Conservation (phyloP, 148 eudicot genomes). For the Spergularia marina region DNA sequence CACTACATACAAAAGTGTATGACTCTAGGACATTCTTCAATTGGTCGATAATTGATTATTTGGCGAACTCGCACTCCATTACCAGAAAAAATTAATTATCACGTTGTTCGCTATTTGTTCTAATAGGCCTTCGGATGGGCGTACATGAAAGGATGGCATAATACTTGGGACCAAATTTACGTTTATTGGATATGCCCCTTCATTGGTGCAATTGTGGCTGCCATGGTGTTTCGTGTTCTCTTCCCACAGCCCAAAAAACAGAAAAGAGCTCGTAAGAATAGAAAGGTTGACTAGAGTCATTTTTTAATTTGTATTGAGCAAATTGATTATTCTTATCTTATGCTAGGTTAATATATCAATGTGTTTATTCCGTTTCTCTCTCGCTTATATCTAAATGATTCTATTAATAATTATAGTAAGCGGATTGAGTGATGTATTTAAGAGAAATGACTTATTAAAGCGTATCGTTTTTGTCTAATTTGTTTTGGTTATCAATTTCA, state of each 20-base stretch:
- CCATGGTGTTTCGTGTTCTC: constrained; percentile 54
- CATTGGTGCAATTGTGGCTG: constrained; percentile 74
- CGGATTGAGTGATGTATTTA: background rate
- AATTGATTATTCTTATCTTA: constrained; percentile 10
- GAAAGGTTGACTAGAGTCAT: constrained; percentile 27
- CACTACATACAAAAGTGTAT: too few species aligned
- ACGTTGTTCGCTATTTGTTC: background rate
- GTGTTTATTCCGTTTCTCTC: background rate
- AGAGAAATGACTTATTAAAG: too few species aligned
- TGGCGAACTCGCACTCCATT: too few species aligned
- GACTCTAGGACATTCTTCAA: background rate
- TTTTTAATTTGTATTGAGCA: constrained; percentile 12
- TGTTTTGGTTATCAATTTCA: too few species aligned
- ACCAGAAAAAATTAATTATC: background rate
- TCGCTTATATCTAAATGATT: too few species aligned
- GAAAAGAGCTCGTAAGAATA: constrained; percentile 49
- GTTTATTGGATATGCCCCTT: constrained; percentile 95
- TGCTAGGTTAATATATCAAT: background rate
- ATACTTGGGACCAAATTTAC: constrained; percentile 89
- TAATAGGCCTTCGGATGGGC: constrained; percentile 97
- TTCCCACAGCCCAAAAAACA: constrained; percentile 57
- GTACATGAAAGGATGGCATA: constrained; percentile 57
- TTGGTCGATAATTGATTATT: too few species aligned
- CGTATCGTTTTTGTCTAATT: too few species aligned
- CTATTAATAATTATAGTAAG: background rate